Base-by-base conservation (phyloP, 805 yeast species). In the Suhomyces pyralidae region DNA sequence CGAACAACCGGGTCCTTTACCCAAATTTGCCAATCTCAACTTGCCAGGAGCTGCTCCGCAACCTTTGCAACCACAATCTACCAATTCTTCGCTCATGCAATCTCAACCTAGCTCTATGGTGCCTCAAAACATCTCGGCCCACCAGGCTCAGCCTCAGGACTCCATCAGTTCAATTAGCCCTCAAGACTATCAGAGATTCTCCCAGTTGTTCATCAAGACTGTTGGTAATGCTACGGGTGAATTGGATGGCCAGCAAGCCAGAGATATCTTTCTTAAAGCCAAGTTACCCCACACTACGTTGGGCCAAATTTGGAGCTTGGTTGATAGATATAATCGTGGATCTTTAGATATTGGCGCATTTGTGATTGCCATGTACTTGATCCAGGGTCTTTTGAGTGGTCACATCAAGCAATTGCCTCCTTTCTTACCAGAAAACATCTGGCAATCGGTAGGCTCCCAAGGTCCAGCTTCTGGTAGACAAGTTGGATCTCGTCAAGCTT, bases 301-400 rank as follows among this genome's bases (percentile, higher is more conserved):
- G 55, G 96, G 96, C 52, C 87, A 85, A 65, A 85, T 94, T 54
- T 94, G 99, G 99, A 81, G 81, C 50, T 76, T 93, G 52, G 94
- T 88, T 44, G 99, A 94, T 66, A 82, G 84, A 55, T 80, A 81
- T 50, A 84, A 84, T 59, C 70, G 81, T 1, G 99, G 99, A 5
- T 76, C 81, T 51, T 81, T 94, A 61, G 78, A 81, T 52, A 81
- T 84, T 63, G 79, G 84, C 14, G 92, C 90, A 65, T 94, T 94
- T 61, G 82, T 90, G 45, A 81, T 93, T 61, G 97, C 98, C 7
- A 93, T 94, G 99, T 96, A 89, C 69, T 78, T 94, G 65, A 90
- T 94, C 57, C 97, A 93, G 68, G 85, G 90, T 59, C 73, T 86
- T 30, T 76, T 90, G 62, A 81, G 83, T 61, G 88, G 90, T 40